phyloP scores from a whole-genome alignment of 23 red algal species.

The Gracilaria gracilis region DNA sequence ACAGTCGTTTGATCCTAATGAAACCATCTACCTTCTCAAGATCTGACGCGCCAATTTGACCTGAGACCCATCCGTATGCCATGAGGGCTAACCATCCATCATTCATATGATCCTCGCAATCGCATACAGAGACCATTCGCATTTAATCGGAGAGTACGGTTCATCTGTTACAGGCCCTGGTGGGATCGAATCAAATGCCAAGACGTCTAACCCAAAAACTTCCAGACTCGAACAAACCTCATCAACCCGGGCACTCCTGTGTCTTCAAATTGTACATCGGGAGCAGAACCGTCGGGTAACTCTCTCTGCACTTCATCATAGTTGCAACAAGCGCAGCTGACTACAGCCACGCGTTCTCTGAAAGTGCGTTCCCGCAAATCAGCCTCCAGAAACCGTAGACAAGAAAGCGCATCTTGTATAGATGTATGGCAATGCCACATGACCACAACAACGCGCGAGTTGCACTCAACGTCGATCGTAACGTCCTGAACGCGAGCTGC shows the following conservation, averaged over 20 bases:
- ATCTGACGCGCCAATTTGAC: not conserved
- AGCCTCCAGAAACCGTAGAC: constrained; percentile 58
- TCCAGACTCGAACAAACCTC: constrained; percentile 77
- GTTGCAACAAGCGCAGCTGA: constrained; percentile 80
- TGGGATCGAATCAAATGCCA: not conserved
- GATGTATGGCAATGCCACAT: constrained; percentile 79
- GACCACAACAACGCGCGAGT: constrained; percentile 50
- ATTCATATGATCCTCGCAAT: not conserved
- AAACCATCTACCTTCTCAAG: not conserved
- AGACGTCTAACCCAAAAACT: constrained; percentile 32
- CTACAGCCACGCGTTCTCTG: constrained; percentile 42
- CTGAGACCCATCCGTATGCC: not conserved
- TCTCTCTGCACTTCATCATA: constrained; percentile 60
- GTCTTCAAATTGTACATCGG: constrained; percentile 77
- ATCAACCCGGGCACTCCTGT: constrained; percentile 50
- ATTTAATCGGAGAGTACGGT: not conserved
- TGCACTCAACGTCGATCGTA: constrained; percentile 37
- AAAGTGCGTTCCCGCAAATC: constrained; percentile 26
- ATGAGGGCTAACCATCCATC: not conserved
- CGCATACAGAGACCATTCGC: not conserved
- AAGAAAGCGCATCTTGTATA: constrained; percentile 59
- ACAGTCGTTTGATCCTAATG: constrained; percentile 51
- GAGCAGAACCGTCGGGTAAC: constrained; percentile 57
- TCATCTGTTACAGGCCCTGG: not conserved
- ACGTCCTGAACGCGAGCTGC: constrained; percentile 67